Evolutionary conservation across 768 basidiomycete species (phyloP).

Genomic region (Boletus patriciae): DNA sequence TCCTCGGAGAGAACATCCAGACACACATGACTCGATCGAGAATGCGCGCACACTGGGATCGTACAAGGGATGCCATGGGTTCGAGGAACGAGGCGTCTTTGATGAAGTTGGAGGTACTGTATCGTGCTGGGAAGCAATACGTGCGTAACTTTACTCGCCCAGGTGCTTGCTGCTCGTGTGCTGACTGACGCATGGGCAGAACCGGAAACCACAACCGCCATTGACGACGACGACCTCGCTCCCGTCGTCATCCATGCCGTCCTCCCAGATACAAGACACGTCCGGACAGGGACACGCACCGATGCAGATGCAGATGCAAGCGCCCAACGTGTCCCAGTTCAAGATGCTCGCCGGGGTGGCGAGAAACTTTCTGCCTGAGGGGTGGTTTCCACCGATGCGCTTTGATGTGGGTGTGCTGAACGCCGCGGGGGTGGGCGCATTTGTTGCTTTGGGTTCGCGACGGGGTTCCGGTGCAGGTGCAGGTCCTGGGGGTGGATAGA

Average conservation of each 20-base stretch:
- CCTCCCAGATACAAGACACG: not conserved
- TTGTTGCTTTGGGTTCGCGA: slow-evolving; percentile 10
- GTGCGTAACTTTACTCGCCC: too few relatives aligned
- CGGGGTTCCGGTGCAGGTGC: not conserved
- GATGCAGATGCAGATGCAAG: not conserved
- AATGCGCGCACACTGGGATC: too few relatives aligned
- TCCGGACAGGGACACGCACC: not conserved
- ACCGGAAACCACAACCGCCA: slow-evolving; percentile 49
- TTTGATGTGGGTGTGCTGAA: slow-evolving; percentile 17
- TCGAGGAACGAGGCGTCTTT: too few relatives aligned
- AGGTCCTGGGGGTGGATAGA: slow-evolving; percentile 4
- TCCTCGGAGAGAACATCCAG: too few relatives aligned
- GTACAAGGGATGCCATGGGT: too few relatives aligned
- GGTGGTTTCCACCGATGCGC: slow-evolving; percentile 23
- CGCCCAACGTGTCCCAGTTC: slow-evolving; percentile 26
- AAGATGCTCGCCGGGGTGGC: slow-evolving; percentile 30
- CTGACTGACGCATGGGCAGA: slow-evolving; percentile 34
- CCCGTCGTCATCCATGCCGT: too few relatives aligned
- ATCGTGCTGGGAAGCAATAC: too few relatives aligned
- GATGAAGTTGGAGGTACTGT: too few relatives aligned
- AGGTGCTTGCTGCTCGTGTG: too few relatives aligned
- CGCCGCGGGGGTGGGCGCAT: slow-evolving; percentile 6
- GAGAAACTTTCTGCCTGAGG: slow-evolving; percentile 24
- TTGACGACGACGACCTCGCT: slow-evolving; percentile 27
- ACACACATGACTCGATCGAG: too few relatives aligned